These are phyloP conservation scores for Ophidiomyces ophidiicola DNA, from an alignment of 2,329 filamentous ascomycete genomes.

Conservation along the genomic window DNA sequence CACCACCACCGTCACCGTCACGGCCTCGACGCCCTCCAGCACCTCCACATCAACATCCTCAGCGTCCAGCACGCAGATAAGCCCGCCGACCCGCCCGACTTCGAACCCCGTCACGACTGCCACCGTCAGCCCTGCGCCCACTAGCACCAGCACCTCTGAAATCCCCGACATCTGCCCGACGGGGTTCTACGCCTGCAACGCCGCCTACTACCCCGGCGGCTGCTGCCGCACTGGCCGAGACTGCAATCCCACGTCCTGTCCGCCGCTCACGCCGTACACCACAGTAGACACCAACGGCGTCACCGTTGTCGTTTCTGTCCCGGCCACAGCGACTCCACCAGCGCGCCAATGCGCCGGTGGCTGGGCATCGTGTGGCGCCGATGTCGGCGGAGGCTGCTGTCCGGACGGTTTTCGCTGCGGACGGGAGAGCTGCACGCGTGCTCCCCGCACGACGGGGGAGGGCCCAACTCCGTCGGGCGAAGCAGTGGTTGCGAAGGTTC, in stretches of 20 bases:
- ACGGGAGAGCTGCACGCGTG: conserved; percentile 57
- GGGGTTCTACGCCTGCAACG: conserved; percentile 83
- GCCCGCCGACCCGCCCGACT: conserved; percentile 20
- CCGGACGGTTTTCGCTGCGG: conserved; percentile 66
- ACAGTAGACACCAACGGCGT: conserved; percentile 52
- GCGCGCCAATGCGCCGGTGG: conserved; percentile 55
- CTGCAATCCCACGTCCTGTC: conserved; percentile 68
- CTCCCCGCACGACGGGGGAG: conserved; percentile 30
- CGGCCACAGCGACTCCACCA: conserved; percentile 31
- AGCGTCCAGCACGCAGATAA: conserved; percentile 25
- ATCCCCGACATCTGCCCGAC: conserved; percentile 55
- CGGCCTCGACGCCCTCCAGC: conserved; percentile 22
- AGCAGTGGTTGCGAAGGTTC: conserved; percentile 33
- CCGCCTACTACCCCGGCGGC: conserved; percentile 65
- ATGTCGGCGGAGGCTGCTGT: conserved; percentile 70
- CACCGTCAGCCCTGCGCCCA: conserved; percentile 25
- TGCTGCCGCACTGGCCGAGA: conserved; percentile 82
- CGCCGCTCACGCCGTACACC: conserved; percentile 49
- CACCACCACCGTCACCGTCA: conserved; percentile 26
- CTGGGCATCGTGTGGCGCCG: conserved; percentile 60
- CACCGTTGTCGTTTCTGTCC: conserved; percentile 56
- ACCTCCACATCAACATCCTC: conserved; percentile 23
- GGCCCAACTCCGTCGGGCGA: conserved; percentile 19
- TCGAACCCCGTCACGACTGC: conserved; percentile 26
- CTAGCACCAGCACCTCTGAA: conserved; percentile 20